Conservation (phyloP, 225 moss, liverwort and hornwort species). For the Sphagnum contortum region DNA sequence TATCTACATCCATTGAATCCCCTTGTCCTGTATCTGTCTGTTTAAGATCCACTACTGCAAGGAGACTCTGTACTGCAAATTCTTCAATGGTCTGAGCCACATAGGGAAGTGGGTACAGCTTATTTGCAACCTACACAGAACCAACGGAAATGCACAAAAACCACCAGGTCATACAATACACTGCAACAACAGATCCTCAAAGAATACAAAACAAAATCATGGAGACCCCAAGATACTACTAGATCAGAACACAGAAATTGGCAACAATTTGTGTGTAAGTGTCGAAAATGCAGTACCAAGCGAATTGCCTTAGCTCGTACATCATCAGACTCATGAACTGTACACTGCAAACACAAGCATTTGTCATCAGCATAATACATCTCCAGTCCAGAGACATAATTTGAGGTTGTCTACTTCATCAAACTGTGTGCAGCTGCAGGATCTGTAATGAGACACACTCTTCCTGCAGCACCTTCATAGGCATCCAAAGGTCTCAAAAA, state of each 20-base stretch:
- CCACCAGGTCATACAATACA: neutral
- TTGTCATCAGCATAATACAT: neutral
- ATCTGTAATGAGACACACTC: too few species aligned
- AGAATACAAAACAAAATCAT: too few species aligned
- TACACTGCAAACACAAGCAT: conserved; percentile 72
- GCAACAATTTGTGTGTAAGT: too few species aligned
- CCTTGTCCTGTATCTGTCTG: conserved; percentile 29
- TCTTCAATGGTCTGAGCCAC: conserved; percentile 76
- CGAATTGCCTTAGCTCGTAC: conserved; percentile 95
- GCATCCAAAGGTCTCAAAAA: too few species aligned
- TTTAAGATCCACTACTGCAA: conserved; percentile 62
- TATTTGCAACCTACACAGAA: conserved; percentile 76
- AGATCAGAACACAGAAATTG: too few species aligned
- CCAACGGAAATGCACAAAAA: too few species aligned
- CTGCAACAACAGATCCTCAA: neutral
- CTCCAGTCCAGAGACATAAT: too few species aligned
- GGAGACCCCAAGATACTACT: too few species aligned
- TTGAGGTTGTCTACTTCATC: too few species aligned
- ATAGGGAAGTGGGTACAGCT: conserved; percentile 74
- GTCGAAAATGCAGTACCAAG: conserved; percentile 36
- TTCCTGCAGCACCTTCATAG: too few species aligned
- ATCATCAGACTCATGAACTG: conserved; percentile 93
- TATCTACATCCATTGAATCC: conserved; percentile 65
- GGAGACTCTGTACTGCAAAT: conserved; percentile 79
- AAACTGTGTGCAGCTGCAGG: too few species aligned